phyloP scores from a whole-genome alignment of 768 basidiomycete species.

The Lanmaoa rubissima region DNA sequence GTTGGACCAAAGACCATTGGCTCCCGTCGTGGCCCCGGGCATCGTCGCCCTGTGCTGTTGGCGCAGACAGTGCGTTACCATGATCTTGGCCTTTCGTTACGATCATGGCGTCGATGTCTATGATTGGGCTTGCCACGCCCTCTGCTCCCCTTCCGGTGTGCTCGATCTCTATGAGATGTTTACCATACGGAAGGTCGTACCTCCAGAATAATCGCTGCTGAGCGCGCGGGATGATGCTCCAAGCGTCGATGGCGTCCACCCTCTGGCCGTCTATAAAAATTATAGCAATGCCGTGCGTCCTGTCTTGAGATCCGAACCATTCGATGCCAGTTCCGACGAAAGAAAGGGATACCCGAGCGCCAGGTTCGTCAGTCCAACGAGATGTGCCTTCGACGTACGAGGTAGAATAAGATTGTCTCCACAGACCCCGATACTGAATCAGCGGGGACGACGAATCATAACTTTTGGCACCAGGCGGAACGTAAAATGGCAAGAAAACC shows the following conservation, averaged over 20 bases:
- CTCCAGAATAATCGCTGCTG: constrained; percentile 69
- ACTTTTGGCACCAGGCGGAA: constrained; percentile 67
- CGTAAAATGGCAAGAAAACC: constrained; percentile 66
- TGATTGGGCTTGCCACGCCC: constrained; percentile 33
- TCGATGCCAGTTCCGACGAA: constrained; percentile 78
- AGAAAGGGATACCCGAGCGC: constrained; percentile 52
- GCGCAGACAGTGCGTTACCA: neutral
- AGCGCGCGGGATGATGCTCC: constrained; percentile 34
- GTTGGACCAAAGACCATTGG: constrained; percentile 59
- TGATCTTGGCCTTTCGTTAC: constrained; percentile 46
- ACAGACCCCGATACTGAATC: constrained; percentile 59
- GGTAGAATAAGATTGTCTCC: constrained; percentile 53
- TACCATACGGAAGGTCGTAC: constrained; percentile 47
- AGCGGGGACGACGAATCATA: constrained; percentile 70
- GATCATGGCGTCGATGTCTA: constrained; percentile 67
- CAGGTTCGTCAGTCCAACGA: constrained; percentile 46
- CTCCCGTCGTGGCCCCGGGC: neutral
- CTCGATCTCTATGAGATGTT: constrained; percentile 63
- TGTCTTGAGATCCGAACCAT: constrained; percentile 67
- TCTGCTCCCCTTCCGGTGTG: constrained; percentile 47
- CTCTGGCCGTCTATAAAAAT: constrained; percentile 59
- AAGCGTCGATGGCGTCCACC: constrained; percentile 46
- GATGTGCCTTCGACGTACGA: constrained; percentile 51
- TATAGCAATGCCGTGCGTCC: constrained; percentile 50
- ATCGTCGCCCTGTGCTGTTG: neutral